Base-by-base conservation (phyloP, 139 green algal species). In the Chlamydomonas schloesseri region DNA sequence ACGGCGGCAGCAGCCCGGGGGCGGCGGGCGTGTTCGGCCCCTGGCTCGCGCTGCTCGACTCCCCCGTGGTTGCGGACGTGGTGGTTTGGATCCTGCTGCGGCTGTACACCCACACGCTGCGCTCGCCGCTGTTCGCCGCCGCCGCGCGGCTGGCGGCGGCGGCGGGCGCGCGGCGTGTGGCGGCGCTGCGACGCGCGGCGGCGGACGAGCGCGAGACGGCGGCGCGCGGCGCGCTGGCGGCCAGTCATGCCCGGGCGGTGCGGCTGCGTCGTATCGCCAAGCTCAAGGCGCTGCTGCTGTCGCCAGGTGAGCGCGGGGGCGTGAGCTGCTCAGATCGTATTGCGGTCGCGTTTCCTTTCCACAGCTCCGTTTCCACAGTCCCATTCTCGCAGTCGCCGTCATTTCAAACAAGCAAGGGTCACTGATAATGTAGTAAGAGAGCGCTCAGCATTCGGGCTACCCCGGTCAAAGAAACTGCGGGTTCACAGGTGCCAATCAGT, bases 21-120 rank as follows among this genome's bases (percentile, higher is more conserved):
- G 31, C 29, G 13, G 31, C 23, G 18, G 46, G 72, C 34, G 55
- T 78, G 13, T 78, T 57, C 33, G 75, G 29, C 2, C 80, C 90
- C 21, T 76, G 77, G 55, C 64, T 88, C 17, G 71, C 88, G 21
- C 83, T 93, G 33, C 71, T 89, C 31, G 17, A 69, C 24, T 89
- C 60, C 28, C 88, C 50, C 76, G 92, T 83, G 42, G 70, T 67
- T 3, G 91, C 94, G 0, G 95, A 97, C 69, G 46, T 96, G 24
- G 26, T 95, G 47, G 89, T 97, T 29, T 97, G 93, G 91, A 55
- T 89, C 69, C 83, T 97, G 42, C 89, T 95, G 74, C 79, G 93
- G 26, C 42, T 96, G 71, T 89, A 97, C 88, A 60, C 72, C 31
- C 47, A 68, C 26, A 84, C 87, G 70, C 88, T 91, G 36, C 73